phyloP scores from a whole-genome alignment of 1,139 yeast species.

The Magnusiomyces suaveolens region DNA sequence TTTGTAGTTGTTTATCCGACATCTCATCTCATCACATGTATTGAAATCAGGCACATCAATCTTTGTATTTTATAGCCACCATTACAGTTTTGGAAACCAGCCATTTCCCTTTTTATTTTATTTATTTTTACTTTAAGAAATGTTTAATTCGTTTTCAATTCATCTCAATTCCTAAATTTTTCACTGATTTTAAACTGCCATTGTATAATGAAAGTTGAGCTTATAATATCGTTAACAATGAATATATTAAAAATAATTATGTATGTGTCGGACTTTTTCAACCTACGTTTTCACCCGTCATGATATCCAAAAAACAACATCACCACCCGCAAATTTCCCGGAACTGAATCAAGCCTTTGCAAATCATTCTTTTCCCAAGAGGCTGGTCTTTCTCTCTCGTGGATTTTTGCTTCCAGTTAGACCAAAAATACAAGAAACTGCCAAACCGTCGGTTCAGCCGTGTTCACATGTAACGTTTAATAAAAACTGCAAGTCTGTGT shows the following conservation, averaged over 20 bases:
- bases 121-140: no score
- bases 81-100: background rate
- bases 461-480: background rate
- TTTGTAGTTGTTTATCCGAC: background rate
- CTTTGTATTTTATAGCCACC: background rate
- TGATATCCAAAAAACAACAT: background rate
- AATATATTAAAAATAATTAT: no score
- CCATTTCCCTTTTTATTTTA: background rate
- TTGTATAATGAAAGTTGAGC: background rate
- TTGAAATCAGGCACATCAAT: background rate
- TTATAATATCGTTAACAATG: no score
- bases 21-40: background rate
- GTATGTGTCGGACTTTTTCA: no score
- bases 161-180: no score
- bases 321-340: no score
- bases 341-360: no score
- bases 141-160: no score
- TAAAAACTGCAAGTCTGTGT: no score
- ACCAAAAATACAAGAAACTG: background rate
- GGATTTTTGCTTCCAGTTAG: background rate
- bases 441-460: no score
- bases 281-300: no score
- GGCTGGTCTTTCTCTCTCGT: background rate
- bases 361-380: no score
- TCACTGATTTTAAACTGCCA: background rate